Percentiles rank a stretch among this genome's conserved stretches.
Conservation (phyloP, 1,284 basidiomycete species). For the Papiliotrema laurentii region DNA sequence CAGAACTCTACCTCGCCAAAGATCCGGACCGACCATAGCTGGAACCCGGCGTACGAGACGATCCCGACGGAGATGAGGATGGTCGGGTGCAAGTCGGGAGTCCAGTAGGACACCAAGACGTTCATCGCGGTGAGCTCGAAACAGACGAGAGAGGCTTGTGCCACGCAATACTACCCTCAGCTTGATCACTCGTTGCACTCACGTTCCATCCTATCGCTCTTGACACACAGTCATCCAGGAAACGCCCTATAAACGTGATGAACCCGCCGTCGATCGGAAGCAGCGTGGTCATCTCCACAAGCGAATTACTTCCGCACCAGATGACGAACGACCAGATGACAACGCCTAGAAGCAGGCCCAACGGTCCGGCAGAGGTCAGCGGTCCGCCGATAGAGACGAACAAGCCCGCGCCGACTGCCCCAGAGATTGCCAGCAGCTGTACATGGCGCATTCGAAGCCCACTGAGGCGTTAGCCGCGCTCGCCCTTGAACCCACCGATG, state of each 20-base stretch:
- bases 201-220: constrained; percentile 23
- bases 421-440: constrained; percentile 3
- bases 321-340: constrained; percentile 22
- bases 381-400: constrained; percentile 27
- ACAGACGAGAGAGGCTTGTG: constrained; percentile 20
- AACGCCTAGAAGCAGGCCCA: constrained; percentile 25
- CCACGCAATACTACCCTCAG: constrained; percentile 12
- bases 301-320: constrained; percentile 19
- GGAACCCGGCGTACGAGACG: constrained; percentile 18
- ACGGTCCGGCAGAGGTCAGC: constrained; percentile 47
- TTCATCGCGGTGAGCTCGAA: constrained; percentile 30
- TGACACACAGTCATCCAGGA: constrained; percentile 18
- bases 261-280: constrained; percentile 22
- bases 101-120: constrained; percentile 30
- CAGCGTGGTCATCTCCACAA: constrained; percentile 24
- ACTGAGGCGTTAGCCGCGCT: background rate
- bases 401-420: constrained; percentile 60
- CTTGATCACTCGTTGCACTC: background rate
- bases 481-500: background rate
- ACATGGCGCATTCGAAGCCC: background rate
- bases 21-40: constrained; percentile 23
- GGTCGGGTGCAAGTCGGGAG: constrained; percentile 20
- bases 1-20: constrained; percentile 54
- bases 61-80: constrained; percentile 25
- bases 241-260: constrained; percentile 18